phyloP scores from a whole-genome alignment of 768 basidiomycete species.

The Xerocomellus chrysenteron region DNA sequence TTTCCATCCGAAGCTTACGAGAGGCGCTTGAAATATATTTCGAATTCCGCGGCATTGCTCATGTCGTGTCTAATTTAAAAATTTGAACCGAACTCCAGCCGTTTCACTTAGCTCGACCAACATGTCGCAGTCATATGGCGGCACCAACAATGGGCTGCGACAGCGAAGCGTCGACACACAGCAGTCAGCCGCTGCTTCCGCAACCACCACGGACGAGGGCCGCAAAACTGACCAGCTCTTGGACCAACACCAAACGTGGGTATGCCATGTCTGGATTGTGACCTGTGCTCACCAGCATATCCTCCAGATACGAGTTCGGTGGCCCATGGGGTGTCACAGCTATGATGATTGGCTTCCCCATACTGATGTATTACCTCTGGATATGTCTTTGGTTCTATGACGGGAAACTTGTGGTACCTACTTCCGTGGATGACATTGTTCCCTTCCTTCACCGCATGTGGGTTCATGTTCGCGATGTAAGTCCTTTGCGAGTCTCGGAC shows the following conservation, averaged over 20 bases:
- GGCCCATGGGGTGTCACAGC: conserved; percentile 87
- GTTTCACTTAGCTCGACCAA: conserved; percentile 13
- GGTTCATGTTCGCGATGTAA: conserved; percentile 76
- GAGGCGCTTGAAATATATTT: conserved; percentile 22
- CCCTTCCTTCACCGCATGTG: conserved; percentile 85
- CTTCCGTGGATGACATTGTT: conserved; percentile 62
- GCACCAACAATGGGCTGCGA: conserved; percentile 26
- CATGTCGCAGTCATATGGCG: conserved; percentile 32
- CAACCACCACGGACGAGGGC: conserved; percentile 63
- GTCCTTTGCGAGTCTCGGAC: conserved; percentile 18
- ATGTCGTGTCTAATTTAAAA: conserved; percentile 6
- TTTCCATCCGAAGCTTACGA: conserved; percentile 3
- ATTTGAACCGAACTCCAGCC: neutral
- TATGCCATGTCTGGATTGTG: neutral
- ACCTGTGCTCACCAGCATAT: conserved; percentile 1
- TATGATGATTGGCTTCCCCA: conserved; percentile 93
- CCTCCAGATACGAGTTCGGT: conserved; percentile 87
- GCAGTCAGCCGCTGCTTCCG: conserved; percentile 14
- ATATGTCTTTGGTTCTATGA: conserved; percentile 97
- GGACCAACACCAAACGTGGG: conserved; percentile 65
- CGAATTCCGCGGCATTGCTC: conserved; percentile 4
- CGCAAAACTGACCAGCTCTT: conserved; percentile 70
- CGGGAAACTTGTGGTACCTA: conserved; percentile 72
- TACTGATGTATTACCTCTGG: conserved; percentile 99
- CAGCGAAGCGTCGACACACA: conserved; percentile 26